Percentiles rank a stretch among this genome's conserved stretches.
These are phyloP conservation scores for Pleurotus tuoliensis DNA, from an alignment of 768 basidiomycete species.

Conservation along the genomic window DNA sequence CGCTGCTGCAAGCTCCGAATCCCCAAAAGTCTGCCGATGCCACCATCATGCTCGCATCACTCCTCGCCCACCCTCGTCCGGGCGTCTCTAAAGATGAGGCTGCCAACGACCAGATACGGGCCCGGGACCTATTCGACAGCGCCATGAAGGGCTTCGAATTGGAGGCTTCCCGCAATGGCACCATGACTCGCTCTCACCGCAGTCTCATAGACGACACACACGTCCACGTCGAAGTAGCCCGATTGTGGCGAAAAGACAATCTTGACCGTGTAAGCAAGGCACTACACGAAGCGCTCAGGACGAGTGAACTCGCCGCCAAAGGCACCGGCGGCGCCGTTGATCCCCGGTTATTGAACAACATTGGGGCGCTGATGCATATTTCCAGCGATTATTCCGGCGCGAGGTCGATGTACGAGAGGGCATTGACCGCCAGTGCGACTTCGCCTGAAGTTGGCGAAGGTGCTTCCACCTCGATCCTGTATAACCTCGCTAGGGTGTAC, in stretches of 20 bases:
- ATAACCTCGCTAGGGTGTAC: constrained; percentile 89
- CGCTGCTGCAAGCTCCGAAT: constrained; percentile 63
- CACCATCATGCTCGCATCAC: constrained; percentile 82
- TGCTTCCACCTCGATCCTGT: constrained; percentile 79
- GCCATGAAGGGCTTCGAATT: constrained; percentile 62
- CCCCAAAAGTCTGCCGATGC: constrained; percentile 75
- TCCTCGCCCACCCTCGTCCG: constrained; percentile 79
- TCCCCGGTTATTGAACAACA: constrained; percentile 75
- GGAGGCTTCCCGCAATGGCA: constrained; percentile 52
- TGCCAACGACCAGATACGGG: constrained; percentile 63
- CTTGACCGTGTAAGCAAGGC: constrained; percentile 70
- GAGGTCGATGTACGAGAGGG: constrained; percentile 64
- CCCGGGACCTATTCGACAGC: constrained; percentile 80
- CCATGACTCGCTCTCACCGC: constrained; percentile 36
- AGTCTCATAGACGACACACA: constrained; percentile 75
- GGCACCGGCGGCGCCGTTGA: constrained; percentile 41
- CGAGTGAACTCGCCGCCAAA: constrained; percentile 36
- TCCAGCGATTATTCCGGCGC: constrained; percentile 59
- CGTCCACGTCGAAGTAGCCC: constrained; percentile 87
- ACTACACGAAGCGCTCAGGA: constrained; percentile 67
- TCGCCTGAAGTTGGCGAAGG: constrained; percentile 52
- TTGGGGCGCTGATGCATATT: constrained; percentile 71
- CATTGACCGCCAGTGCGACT: constrained; percentile 54
- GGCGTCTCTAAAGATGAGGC: constrained; percentile 74
- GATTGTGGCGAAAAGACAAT: constrained; percentile 82